phyloP scores from a whole-genome alignment of 805 yeast species.

The Jamesozyma spencerorum region DNA sequence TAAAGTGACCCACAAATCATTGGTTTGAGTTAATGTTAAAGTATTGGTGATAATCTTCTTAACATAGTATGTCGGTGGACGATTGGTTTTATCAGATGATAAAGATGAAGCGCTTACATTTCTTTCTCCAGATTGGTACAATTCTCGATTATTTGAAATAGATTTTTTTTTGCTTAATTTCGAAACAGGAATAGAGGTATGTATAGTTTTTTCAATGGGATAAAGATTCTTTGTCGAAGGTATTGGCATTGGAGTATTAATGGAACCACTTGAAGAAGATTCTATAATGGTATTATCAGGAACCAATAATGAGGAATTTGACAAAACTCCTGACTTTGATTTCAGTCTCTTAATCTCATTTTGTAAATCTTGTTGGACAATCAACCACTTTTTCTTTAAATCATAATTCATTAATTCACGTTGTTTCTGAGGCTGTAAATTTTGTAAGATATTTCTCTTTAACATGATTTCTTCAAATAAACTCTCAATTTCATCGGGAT shows the following conservation, averaged over 20 bases:
- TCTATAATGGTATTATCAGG: background rate
- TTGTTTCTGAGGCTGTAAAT: constrained; percentile 62
- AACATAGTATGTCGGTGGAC: constrained; percentile 69
- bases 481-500: constrained; percentile 56
- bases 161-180: background rate
- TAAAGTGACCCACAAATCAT: constrained; percentile 80
- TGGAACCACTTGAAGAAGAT: background rate
- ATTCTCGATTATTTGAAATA: background rate
- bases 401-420: constrained; percentile 68
- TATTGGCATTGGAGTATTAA: background rate
- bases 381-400: constrained; percentile 80
- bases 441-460: constrained; percentile 60
- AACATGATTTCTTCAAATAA: constrained; percentile 76
- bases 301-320: background rate
- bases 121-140: constrained; percentile 8
- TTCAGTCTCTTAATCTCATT: constrained; percentile 58
- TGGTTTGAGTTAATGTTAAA: constrained; percentile 60
- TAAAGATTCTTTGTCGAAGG: background rate
- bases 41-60: constrained; percentile 60
- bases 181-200: background rate
- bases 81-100: constrained; percentile 27
- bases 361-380: constrained; percentile 76
- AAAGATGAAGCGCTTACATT: constrained; percentile 17
- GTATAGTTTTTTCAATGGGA: background rate
- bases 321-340: constrained; percentile 18